Evolutionary conservation across 2,329 filamentous ascomycete species (phyloP), one percentile per base, ranked within the genome.

Genomic region (Fusarium pseudograminearum): DNA sequence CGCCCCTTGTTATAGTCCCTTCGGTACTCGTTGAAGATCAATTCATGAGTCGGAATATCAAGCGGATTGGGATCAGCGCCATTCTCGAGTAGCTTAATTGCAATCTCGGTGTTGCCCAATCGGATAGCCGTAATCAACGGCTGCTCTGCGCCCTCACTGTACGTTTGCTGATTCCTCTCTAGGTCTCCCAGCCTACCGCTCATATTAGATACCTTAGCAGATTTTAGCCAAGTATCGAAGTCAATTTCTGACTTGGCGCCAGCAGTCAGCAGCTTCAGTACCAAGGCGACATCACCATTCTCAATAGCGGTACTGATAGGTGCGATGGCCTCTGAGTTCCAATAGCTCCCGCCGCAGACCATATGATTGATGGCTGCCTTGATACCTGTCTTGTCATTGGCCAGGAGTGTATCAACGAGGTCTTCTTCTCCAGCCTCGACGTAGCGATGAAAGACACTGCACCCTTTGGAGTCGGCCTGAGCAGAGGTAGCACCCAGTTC

Each of bases 401-500:
- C 79, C 56, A 83, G 79, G 3, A 90, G 76, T 1, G 79, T 71
- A 40, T 88, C 83, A 4, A 90, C 74, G 12, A 87, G 73, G 14
- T 84, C 80, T 7, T 72, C 63, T 30, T 86, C 83, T 4, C 85
- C 81, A 20, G 82, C 78, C n/a, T 84, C 80, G 2, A 91, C 84
- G 57, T 88, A 87, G 63, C 87, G 87, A 64, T 93, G 87, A 63
- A 97, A 84, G 1, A 87, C 88, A 3, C 92, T 94, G 31, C 84
- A 81, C 6, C 89, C 85, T 11, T 85, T 80, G 36, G 87, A 76
- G 69, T 95, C 92, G 1, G 90, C 92, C 77, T 96, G 93, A 1
- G 90, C 87, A 34, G 85, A 89, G 2, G 90, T 91, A 3, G 92
- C 92, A 2, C 93, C 93, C 3, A 94, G 84, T 46, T 86, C 83